Evolutionary conservation across 1,284 basidiomycete species (phyloP).

Genomic region (Fomitopsis pinicola): DNA sequence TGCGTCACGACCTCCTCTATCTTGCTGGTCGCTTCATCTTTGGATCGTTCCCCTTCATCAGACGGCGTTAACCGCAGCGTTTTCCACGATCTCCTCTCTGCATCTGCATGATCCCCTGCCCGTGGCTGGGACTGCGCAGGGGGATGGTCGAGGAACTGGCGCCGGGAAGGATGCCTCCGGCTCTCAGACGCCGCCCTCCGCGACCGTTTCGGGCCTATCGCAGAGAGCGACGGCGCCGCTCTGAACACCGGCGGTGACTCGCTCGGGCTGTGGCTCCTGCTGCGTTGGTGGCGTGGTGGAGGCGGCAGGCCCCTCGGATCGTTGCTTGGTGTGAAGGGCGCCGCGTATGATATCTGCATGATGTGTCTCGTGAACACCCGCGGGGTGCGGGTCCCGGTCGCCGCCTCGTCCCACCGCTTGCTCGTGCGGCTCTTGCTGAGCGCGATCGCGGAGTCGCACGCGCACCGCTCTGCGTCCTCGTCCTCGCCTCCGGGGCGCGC

Average conservation of each 20-base stretch:
- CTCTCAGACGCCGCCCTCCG: background rate
- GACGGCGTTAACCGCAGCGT: background rate
- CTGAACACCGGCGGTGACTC: slow-evolving; percentile 5
- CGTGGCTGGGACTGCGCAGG: background rate
- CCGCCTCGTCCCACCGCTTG: background rate
- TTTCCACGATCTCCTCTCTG: background rate
- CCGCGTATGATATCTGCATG: slow-evolving; percentile 2
- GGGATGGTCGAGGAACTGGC: background rate
- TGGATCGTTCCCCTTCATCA: background rate
- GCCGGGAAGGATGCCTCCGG: background rate
- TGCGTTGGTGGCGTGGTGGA: slow-evolving; percentile 15
- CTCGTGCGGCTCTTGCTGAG: background rate
- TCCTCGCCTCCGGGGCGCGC: background rate
- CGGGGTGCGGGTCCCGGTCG: background rate
- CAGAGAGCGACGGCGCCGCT: slow-evolving; percentile 18
- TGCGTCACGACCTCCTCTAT: background rate
- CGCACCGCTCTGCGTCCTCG: background rate
- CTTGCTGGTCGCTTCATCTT: background rate
- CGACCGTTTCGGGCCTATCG: slow-evolving; percentile 9
- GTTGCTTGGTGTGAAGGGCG: background rate
- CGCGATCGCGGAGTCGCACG: background rate
- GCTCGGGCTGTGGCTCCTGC: slow-evolving; percentile 5
- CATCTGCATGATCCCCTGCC: background rate
- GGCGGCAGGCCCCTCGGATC: slow-evolving; percentile 8
- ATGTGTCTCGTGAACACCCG: background rate